Conservation (phyloP, 1,139 yeast genomes). For the Saccharomyces hybrid region DNA sequence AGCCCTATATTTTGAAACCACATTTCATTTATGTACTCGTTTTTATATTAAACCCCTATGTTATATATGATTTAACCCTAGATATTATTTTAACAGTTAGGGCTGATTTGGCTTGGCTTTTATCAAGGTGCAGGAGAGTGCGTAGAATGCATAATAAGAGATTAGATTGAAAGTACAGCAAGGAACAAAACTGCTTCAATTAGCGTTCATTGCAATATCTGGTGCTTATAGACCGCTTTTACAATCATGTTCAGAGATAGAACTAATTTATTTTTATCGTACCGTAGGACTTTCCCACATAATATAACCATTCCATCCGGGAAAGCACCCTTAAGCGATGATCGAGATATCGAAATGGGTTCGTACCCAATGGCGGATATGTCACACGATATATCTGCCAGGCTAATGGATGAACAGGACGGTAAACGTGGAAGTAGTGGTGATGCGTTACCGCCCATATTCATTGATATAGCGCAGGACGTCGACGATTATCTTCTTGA, state of each 20-base stretch:
- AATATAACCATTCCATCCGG: constrained; percentile 13
- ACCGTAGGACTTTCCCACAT: constrained; percentile 65
- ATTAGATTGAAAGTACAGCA: neutral
- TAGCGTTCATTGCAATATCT: neutral
- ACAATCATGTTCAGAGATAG: constrained; percentile 59
- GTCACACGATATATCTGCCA: constrained; percentile 22
- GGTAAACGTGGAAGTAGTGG: constrained; percentile 35
- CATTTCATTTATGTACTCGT: too few relatives aligned
- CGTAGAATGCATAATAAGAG: neutral
- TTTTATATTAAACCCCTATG: neutral
- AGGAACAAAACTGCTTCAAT: neutral
- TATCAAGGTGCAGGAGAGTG: neutral
- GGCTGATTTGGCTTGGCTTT: neutral
- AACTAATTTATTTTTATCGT: constrained; percentile 62
- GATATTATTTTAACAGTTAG: neutral
- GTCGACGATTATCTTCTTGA: constrained; percentile 53
- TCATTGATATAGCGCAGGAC: constrained; percentile 65
- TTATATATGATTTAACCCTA: neutral
- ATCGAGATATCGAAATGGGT: constrained; percentile 14
- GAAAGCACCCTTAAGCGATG: constrained; percentile 5
- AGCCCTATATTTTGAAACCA: too few relatives aligned
- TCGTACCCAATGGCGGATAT: constrained; percentile 9
- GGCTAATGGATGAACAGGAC: constrained; percentile 7
- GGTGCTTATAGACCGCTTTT: neutral
- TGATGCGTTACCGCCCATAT: constrained; percentile 62